A percentile compares a stretch with the other conserved stretches of the same genome.
phyloP scores from a whole-genome alignment of 768 basidiomycete species.

The Mycena polygramma region DNA sequence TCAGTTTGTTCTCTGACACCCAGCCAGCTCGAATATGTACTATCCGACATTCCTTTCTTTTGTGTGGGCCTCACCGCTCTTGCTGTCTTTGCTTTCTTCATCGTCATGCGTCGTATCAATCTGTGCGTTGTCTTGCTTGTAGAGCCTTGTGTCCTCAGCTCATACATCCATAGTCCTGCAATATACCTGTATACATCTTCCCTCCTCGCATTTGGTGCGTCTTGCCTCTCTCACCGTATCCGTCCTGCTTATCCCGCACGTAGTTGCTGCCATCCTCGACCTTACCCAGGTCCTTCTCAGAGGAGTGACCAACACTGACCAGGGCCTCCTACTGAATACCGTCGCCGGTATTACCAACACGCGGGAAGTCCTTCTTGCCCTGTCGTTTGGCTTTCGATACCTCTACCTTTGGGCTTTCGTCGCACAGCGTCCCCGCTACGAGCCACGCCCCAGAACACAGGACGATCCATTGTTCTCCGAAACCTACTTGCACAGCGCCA shows the following conservation, averaged over 20 bases:
- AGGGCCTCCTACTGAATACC: constrained; percentile 42
- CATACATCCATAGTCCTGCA: constrained; percentile 51
- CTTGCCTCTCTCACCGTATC: neutral
- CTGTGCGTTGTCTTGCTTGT: constrained; percentile 55
- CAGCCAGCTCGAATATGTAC: constrained; percentile 65
- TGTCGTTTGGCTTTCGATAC: constrained; percentile 71
- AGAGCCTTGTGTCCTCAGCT: constrained; percentile 22
- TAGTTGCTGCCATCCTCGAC: constrained; percentile 70
- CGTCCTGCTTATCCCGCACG: neutral
- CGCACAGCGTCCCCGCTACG: constrained; percentile 66
- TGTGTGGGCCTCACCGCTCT: constrained; percentile 76
- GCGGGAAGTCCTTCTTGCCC: constrained; percentile 70
- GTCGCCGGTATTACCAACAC: constrained; percentile 58
- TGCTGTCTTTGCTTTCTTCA: constrained; percentile 68
- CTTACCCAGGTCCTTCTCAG: constrained; percentile 65
- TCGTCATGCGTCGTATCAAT: constrained; percentile 64
- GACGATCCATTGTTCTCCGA: constrained; percentile 38
- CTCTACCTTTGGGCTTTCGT: constrained; percentile 80
- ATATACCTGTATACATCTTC: constrained; percentile 69
- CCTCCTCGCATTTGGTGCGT: constrained; percentile 64
- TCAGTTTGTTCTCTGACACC: neutral
- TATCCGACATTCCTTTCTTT: constrained; percentile 77
- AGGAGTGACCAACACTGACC: constrained; percentile 45
- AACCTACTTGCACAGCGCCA: constrained; percentile 62
- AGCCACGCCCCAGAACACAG: constrained; percentile 41